phyloP scores from a whole-genome alignment of 495 filamentous ascomycete genomes.

The Neohortaea acidophila region DNA sequence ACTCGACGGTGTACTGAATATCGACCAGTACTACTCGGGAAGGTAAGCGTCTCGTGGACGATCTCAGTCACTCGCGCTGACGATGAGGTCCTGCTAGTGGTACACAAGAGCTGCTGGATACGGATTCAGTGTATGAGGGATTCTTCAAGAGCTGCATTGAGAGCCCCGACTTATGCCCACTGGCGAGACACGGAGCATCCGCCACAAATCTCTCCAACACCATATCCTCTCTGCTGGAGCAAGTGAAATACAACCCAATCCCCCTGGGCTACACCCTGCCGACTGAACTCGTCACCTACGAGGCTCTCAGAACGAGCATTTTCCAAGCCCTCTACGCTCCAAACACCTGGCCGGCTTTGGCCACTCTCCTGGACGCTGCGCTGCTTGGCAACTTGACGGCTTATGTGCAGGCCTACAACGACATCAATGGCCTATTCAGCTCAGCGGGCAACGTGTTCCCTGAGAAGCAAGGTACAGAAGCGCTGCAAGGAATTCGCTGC shows the following conservation, averaged over 20 bases:
- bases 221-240: neutral
- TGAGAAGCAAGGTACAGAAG: neutral
- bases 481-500: neutral
- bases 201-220: neutral
- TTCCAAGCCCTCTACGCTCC: neutral
- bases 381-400: neutral
- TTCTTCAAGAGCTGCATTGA: slow-evolving; percentile 1
- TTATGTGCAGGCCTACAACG: neutral
- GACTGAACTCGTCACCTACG: neutral
- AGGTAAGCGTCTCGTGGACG: neutral
- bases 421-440: too few species aligned
- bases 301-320: neutral
- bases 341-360: neutral
- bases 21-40: neutral
- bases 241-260: neutral
- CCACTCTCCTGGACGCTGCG: neutral
- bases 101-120: neutral
- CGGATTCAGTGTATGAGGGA: neutral
- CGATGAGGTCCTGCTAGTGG: neutral
- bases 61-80: neutral
- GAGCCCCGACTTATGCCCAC: neutral
- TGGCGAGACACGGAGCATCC: neutral
- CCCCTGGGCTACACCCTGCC: neutral
- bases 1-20: slow-evolving; percentile 5
- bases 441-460: neutral